A percentile compares a stretch with the other conserved stretches of the same genome.
Conservation (phyloP, 805 yeast genomes). For the Candida chilensis region DNA sequence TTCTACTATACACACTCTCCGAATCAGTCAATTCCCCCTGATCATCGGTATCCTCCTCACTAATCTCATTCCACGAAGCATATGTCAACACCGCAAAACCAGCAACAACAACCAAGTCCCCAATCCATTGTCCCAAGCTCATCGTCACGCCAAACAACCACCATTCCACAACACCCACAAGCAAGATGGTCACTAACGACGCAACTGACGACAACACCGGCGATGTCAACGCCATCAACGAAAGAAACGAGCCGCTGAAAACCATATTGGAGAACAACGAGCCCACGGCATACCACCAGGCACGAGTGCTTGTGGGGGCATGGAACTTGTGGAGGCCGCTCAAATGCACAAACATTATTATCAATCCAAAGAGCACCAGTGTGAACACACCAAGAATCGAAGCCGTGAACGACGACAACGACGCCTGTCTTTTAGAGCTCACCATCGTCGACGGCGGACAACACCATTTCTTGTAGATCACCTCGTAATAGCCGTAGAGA, state of each 20-base stretch:
- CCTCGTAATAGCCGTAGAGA: conserved; percentile 77
- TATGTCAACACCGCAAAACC: conserved; percentile 63
- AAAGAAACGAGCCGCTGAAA: conserved; percentile 64
- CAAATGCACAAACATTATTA: conserved; percentile 40
- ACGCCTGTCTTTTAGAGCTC: conserved; percentile 57
- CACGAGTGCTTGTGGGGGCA: conserved; percentile 29
- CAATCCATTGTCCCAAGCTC: conserved; percentile 47
- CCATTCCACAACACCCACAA: conserved; percentile 77
- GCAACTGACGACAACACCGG: conserved; percentile 74
- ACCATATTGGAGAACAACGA: conserved; percentile 56
- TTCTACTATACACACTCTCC: too few relatives aligned
- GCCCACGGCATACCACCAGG: conserved; percentile 34
- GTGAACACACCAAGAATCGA: conserved; percentile 58
- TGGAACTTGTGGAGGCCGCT: conserved; percentile 50
- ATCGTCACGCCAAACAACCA: conserved; percentile 50
- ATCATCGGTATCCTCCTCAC: conserved; percentile 34
- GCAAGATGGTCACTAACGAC: conserved; percentile 64
- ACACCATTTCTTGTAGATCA: conserved; percentile 62
- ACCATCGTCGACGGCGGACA: conserved; percentile 62
- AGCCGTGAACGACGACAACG: conserved; percentile 75
- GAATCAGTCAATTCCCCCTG: too few relatives aligned
- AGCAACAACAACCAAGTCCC: conserved; percentile 57
- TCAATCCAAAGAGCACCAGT: conserved; percentile 33
- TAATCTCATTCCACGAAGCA: conserved; percentile 60
- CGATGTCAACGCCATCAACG: conserved; percentile 75